A percentile compares a stretch with the other conserved stretches of the same genome.
Conservation (phyloP, 257 asterid species). For the Leonotis leonurus region DNA sequence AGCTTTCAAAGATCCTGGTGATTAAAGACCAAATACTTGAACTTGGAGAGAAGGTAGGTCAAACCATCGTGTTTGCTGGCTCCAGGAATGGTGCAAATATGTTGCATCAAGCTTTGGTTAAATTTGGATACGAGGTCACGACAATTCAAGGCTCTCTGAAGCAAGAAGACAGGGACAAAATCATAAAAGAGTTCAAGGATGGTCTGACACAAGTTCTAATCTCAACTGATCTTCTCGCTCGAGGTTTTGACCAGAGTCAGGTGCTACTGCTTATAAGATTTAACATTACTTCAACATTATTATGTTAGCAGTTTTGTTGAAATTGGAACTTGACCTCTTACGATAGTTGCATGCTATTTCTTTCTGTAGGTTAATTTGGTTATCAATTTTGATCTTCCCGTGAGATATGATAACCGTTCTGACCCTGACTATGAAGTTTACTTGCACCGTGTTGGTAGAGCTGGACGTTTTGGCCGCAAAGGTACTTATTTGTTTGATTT, state of each 20-base stretch:
- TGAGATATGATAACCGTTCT: constrained; percentile 26
- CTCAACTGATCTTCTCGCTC: constrained; percentile 87
- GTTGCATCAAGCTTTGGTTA: constrained; percentile 52
- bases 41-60: constrained; percentile 81
- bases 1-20: constrained; percentile 65
- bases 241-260: constrained; percentile 93
- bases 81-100: constrained; percentile 41
- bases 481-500: constrained; percentile 37
- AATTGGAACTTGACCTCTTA: neutral
- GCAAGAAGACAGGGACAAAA: constrained; percentile 63
- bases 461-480: constrained; percentile 98
- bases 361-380: constrained; percentile 82
- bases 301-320: neutral
- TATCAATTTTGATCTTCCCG: constrained; percentile 81
- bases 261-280: constrained; percentile 24
- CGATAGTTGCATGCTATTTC: neutral
- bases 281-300: neutral
- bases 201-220: constrained; percentile 90
- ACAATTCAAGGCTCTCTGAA: constrained; percentile 80
- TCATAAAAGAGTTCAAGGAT: constrained; percentile 75
- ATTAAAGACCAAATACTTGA: constrained; percentile 83
- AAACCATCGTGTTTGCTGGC: constrained; percentile 71
- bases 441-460: constrained; percentile 95
- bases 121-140: constrained; percentile 77
- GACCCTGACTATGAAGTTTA: constrained; percentile 88